Percentiles rank a stretch among this genome's conserved stretches.
These are phyloP conservation scores for Hygrophoropsis aurantiaca DNA, from an alignment of 768 basidiomycete genomes.

Conservation along the genomic window DNA sequence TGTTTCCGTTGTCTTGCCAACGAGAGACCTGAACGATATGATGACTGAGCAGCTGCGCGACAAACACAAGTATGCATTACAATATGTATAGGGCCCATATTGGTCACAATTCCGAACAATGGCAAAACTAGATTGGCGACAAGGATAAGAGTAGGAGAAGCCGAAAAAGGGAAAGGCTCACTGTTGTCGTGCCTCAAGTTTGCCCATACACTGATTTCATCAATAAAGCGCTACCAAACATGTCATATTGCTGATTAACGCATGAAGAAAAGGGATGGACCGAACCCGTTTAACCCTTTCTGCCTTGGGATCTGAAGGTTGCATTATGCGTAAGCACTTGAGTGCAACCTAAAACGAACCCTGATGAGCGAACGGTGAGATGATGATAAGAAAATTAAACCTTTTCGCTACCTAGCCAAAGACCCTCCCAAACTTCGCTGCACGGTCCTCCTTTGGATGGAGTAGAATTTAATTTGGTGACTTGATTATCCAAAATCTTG, in stretches of 20 bases:
- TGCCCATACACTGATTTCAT: slow-evolving; percentile 57
- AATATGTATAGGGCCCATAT: slow-evolving; percentile 53
- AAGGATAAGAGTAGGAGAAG: slow-evolving; percentile 23
- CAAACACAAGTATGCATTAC: slow-evolving; percentile 20
- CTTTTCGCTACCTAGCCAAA: slow-evolving; percentile 55
- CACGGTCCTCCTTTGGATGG: slow-evolving; percentile 51
- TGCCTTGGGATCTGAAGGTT: slow-evolving; percentile 41
- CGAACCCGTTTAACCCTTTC: slow-evolving; percentile 38
- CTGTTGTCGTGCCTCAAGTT: slow-evolving; percentile 46
- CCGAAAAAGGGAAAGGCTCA: too few species aligned
- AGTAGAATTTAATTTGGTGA: slow-evolving; percentile 36
- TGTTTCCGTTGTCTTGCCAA: slow-evolving; percentile 61
- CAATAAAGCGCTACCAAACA: slow-evolving; percentile 48
- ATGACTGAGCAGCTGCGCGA: neutral
- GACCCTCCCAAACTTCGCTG: slow-evolving; percentile 55
- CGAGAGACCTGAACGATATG: slow-evolving; percentile 48
- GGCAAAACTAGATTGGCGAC: slow-evolving; percentile 33
- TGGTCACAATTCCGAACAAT: slow-evolving; percentile 58
- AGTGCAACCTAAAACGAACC: slow-evolving; percentile 50
- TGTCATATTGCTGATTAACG: neutral
- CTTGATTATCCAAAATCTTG: slow-evolving; percentile 53
- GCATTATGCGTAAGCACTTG: slow-evolving; percentile 51
- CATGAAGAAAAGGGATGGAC: neutral
- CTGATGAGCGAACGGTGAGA: neutral
- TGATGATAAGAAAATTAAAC: slow-evolving; percentile 21